A percentile compares a stretch with the other conserved stretches of the same genome.
Conservation (phyloP, 768 basidiomycete genomes). For the Coprinopsis marcescibilis region DNA sequence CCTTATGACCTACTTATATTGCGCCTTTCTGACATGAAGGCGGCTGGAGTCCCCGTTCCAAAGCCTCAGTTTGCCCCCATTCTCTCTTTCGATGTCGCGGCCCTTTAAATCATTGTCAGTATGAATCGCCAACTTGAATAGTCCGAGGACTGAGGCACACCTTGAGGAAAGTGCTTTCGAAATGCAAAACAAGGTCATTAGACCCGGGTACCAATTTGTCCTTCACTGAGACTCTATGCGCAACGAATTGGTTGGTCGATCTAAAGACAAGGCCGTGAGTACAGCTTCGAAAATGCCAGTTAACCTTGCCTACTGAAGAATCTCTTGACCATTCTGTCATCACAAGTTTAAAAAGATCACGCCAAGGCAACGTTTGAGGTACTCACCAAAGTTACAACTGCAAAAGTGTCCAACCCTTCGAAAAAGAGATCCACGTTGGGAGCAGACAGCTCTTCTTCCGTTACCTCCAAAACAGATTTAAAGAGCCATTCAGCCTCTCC, state of each 20-base stretch:
- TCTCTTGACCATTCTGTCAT: slow-evolving; percentile 67
- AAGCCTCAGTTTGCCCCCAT: slow-evolving; percentile 49
- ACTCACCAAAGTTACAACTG: slow-evolving; percentile 62
- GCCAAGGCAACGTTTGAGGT: background rate
- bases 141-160: no score
- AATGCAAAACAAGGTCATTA: slow-evolving; percentile 68
- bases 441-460: slow-evolving; percentile 37
- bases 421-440: slow-evolving; percentile 72
- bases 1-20: slow-evolving; percentile 64
- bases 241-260: slow-evolving; percentile 81
- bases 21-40: slow-evolving; percentile 87
- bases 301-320: slow-evolving; percentile 49
- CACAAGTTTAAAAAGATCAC: background rate
- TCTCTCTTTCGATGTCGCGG: slow-evolving; percentile 60
- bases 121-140: background rate
- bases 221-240: slow-evolving; percentile 61
- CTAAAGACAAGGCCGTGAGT: slow-evolving; percentile 27
- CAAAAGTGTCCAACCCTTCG: slow-evolving; percentile 90
- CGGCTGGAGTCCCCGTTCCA: slow-evolving; percentile 95
- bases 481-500: slow-evolving; percentile 87
- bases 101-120: slow-evolving; percentile 43
- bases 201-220: slow-evolving; percentile 41
- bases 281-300: background rate
- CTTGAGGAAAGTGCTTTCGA: slow-evolving; percentile 70
- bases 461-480: slow-evolving; percentile 55